A percentile compares a stretch with the other conserved stretches of the same genome.
Conservation (phyloP, 2,329 filamentous ascomycete genomes). For the Sporothrix curviconia region DNA sequence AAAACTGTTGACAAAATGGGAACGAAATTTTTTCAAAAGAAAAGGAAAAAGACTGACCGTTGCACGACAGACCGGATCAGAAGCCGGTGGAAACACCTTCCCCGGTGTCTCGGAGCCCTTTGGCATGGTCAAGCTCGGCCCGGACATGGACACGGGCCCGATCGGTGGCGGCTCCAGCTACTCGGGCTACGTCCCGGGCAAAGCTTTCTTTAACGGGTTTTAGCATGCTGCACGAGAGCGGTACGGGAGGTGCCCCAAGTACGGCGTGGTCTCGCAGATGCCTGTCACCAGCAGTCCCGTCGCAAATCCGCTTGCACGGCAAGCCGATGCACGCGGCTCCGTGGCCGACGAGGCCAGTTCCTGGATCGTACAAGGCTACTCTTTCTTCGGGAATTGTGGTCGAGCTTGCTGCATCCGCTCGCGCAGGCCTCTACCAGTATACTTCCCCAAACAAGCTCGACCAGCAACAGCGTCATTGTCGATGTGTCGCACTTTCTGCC, state of each 20-base stretch:
- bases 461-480: conserved; percentile 40
- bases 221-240: conserved; percentile 59
- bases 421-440: conserved; percentile 56
- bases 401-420: conserved; percentile 50
- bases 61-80: conserved; percentile 38
- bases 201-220: conserved; percentile 44
- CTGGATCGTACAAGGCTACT: conserved; percentile 56
- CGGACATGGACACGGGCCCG: conserved; percentile 35
- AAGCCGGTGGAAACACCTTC: conserved; percentile 43
- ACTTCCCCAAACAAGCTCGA: conserved; percentile 33
- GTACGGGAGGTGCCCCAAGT: conserved; percentile 66
- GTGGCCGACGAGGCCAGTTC: conserved; percentile 32
- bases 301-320: conserved; percentile 37
- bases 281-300: conserved; percentile 38
- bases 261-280: conserved; percentile 58
- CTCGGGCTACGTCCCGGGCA: conserved; percentile 41
- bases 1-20: neutral
- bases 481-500: conserved; percentile 62
- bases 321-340: conserved; percentile 49
- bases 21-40: neutral
- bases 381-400: conserved; percentile 50
- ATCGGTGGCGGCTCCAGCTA: conserved; percentile 42
- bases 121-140: conserved; percentile 45
- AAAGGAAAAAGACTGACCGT: conserved; percentile 4
- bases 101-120: conserved; percentile 42